A percentile compares a stretch with the other conserved stretches of the same genome.
Evolutionary conservation across 164 flowering plant species (phyloP).

Genomic region (Malania oleifera): DNA sequence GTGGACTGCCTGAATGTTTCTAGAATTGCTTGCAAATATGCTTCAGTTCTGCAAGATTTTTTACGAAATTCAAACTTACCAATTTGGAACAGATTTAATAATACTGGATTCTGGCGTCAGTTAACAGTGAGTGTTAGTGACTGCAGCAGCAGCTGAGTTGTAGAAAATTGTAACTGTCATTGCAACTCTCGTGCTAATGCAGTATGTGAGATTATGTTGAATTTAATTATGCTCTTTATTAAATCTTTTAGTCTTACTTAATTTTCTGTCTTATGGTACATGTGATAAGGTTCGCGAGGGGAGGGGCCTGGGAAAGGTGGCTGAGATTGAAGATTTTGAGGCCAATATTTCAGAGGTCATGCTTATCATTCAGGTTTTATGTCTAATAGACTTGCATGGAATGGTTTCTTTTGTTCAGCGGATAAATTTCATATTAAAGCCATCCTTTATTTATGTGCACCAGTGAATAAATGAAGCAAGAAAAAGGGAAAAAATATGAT

Average conservation of each 20-base stretch:
- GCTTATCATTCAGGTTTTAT: slow-evolving; percentile 88
- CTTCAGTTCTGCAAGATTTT: slow-evolving; percentile 76
- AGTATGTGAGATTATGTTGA: background rate
- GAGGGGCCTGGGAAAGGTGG: slow-evolving; percentile 30
- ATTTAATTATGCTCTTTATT: background rate
- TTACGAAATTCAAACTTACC: slow-evolving; percentile 63
- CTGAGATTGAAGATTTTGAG: slow-evolving; percentile 35
- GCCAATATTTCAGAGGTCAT: slow-evolving; percentile 63
- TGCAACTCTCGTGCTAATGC: background rate
- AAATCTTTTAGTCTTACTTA: background rate
- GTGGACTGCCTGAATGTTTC: slow-evolving; percentile 84
- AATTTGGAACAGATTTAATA: slow-evolving; percentile 81
- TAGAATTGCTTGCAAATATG: slow-evolving; percentile 59
- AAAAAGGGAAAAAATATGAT: background rate
- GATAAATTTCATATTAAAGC: background rate
- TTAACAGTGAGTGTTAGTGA: slow-evolving; percentile 51
- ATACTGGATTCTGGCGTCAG: slow-evolving; percentile 95
- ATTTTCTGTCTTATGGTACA: background rate
- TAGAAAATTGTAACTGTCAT: background rate
- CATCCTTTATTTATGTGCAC: background rate
- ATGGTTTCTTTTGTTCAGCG: background rate
- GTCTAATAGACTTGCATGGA: background rate
- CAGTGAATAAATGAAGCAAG: background rate
- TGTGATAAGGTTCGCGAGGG: slow-evolving; percentile 84
- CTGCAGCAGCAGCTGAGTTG: slow-evolving; percentile 1